phyloP scores from a whole-genome alignment of 257 asterid species.

The Agastache rugosa region DNA sequence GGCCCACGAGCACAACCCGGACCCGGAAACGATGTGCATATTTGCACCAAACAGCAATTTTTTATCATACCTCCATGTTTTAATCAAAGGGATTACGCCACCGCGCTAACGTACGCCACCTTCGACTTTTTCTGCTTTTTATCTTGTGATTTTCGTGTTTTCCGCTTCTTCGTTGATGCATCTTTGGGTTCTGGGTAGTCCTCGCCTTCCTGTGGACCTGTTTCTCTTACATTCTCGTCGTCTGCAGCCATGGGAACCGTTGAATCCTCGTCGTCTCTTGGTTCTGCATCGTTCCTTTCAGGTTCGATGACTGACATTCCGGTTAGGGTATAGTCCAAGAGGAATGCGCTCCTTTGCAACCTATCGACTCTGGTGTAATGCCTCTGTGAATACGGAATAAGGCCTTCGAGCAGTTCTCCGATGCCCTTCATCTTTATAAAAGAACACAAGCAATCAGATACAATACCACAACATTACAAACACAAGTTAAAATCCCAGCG shows the following conservation, averaged over 20 bases:
- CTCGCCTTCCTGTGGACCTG: conserved; percentile 31
- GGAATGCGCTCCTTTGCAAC: conserved; percentile 76
- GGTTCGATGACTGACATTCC: conserved; percentile 90
- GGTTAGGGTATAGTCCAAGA: conserved; percentile 73
- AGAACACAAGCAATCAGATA: conserved; percentile 3
- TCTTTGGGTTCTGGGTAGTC: conserved; percentile 35
- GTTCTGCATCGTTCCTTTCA: conserved; percentile 41
- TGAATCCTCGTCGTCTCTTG: conserved; percentile 34
- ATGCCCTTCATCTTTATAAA: conserved; percentile 69
- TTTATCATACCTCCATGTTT: not conserved
- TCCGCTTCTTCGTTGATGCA: conserved; percentile 58
- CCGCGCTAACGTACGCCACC: conserved; percentile 46
- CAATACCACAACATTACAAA: not conserved
- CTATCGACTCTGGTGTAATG: conserved; percentile 78
- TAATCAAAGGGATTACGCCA: conserved; percentile 26
- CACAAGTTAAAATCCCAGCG: not conserved
- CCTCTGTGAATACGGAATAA: conserved; percentile 81
- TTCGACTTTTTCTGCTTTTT: conserved; percentile 61
- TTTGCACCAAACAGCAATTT: not conserved
- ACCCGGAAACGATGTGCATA: not conserved
- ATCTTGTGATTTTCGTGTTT: conserved; percentile 55
- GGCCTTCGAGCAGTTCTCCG: conserved; percentile 82
- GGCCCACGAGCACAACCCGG: not conserved
- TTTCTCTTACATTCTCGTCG: conserved; percentile 28
- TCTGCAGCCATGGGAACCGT: conserved; percentile 37